Evolutionary conservation across 768 basidiomycete species (phyloP), one percentile per base, ranked within the genome.

Genomic region (Erythrobasidium yunnanense): DNA sequence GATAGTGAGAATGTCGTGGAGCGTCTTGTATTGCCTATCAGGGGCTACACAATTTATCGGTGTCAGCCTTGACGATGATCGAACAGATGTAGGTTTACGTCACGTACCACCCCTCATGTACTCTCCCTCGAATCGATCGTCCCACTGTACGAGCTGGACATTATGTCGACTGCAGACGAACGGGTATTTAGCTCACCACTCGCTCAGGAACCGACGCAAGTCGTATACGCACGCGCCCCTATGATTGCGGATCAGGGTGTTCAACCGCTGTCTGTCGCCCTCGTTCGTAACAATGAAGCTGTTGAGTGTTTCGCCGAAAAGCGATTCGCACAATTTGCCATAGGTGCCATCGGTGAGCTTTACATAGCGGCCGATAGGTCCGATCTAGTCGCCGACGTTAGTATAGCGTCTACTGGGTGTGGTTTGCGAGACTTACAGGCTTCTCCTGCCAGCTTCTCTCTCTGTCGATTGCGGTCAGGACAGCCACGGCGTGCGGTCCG

Each of bases 1-100:
- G 80, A 68, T 93, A 80, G 90, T 96, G 70, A 54, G 54, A 11
- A 63, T 18, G 20, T 20, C 2, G 17, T 50, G 27, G 29, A 63
- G 32, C 7, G 60, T 63, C 2, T 34, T 58, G 38, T 13, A 34
- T 8, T 33, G 56, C 18, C 42, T 33, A 18, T 34, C 20, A 35
- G 25, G 38, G 17, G 57, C n/a, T n/a, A n/a, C n/a, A n/a, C n/a
- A n/a, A n/a, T n/a, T n/a, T n/a, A n/a, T n/a, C n/a, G n/a, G n/a
- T n/a, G n/a, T n/a, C n/a, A n/a, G n/a, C n/a, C n/a, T 11, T 55
- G 25, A 11, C 8, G 11, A 11, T 13, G 54, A 27, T 55, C 13
- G 34, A 38, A 38, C 8, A 15, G 49, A 13, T 7, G 49, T 25
- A 13, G 11, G 49, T 8, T 13, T 8, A 11, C 49, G 25, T 8